Evolutionary conservation across 73 alveolate species (phyloP), one percentile per base, ranked within the genome.

Genomic region (Symbiodinium pilosum): DNA sequence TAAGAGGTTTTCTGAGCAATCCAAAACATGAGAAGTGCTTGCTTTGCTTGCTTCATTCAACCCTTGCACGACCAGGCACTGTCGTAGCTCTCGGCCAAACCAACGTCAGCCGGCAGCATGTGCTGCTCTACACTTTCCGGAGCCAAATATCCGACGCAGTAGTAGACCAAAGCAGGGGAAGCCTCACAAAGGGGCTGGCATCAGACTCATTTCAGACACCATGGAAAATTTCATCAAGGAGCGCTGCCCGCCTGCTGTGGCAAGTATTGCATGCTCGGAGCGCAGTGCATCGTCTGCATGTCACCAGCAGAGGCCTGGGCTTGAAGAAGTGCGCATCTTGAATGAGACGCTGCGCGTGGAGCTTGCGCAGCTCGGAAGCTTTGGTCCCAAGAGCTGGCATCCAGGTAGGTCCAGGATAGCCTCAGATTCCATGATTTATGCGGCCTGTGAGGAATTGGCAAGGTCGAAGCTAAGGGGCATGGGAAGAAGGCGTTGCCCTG

Each of bases 381-480:
- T 64, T 28, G 39, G 30, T 20, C 38, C 81, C 24, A 64, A 64
- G 16, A 14, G 81, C 81, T 38, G 81, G 81, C 81, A 64, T 64
- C 81, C 81, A 64, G 81, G 81, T 38, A 64, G 30, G 38, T 64
- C 81, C 81, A 28, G 81, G 81, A n/a, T 64, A 64, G 81, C 81
- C 81, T 64, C 30, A n/a, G n/a, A n/a, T n/a, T n/a, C n/a, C n/a
- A n/a, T n/a, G n/a, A n/a, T n/a, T n/a, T n/a, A n/a, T n/a, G n/a
- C n/a, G n/a, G n/a, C n/a, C n/a, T n/a, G n/a, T n/a, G n/a, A n/a
- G n/a, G n/a, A n/a, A n/a, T n/a, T n/a, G n/a, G n/a, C n/a, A n/a
- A n/a, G n/a, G 24, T 28, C 81, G 38, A 14, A 5, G 81, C 40
- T 38, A 38, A 64, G 38, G 30, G 38, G 39, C 81, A 64, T 64